Evolutionary conservation across 2,329 filamentous ascomycete genomes (phyloP).

Genomic region (Verticillium nonalfalfae): DNA sequence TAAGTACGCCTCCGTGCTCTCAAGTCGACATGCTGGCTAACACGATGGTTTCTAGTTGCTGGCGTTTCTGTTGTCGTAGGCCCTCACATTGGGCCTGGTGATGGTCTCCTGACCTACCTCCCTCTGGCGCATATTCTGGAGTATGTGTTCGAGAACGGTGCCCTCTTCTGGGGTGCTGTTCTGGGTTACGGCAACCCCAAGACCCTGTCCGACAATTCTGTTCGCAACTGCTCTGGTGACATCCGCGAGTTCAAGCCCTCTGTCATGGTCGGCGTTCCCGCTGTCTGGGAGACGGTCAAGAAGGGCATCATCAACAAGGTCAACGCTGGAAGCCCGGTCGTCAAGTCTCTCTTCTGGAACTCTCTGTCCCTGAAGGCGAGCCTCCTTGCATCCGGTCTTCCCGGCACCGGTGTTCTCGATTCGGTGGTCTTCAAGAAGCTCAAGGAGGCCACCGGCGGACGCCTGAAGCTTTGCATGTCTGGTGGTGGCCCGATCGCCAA

Average conservation of each 20-base stretch:
- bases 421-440: constrained; percentile 84
- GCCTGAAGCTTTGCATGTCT: constrained; percentile 75
- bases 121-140: constrained; percentile 86
- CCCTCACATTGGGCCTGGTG: constrained; percentile 69
- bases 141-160: constrained; percentile 83
- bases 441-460: constrained; percentile 81
- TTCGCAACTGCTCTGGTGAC: constrained; percentile 82
- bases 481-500: constrained; percentile 79
- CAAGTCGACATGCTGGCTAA: constrained; percentile 1
- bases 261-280: constrained; percentile 78
- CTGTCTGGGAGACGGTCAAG: constrained; percentile 88
- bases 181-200: constrained; percentile 88
- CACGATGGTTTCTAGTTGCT: constrained; percentile 45
- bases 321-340: constrained; percentile 58
- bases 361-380: constrained; percentile 46
- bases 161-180: constrained; percentile 76
- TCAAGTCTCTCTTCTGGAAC: constrained; percentile 68
- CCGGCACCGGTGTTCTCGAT: constrained; percentile 66
- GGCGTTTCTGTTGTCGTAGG: constrained; percentile 75
- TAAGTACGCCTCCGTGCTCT: constrained; percentile 31
- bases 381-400: constrained; percentile 47
- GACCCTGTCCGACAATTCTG: constrained; percentile 74
- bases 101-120: constrained; percentile 76
- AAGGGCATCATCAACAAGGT: constrained; percentile 81
- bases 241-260: constrained; percentile 81